Base-by-base conservation (phyloP, 208 protist genomes). In the Kentomonas sorsogonicus region DNA sequence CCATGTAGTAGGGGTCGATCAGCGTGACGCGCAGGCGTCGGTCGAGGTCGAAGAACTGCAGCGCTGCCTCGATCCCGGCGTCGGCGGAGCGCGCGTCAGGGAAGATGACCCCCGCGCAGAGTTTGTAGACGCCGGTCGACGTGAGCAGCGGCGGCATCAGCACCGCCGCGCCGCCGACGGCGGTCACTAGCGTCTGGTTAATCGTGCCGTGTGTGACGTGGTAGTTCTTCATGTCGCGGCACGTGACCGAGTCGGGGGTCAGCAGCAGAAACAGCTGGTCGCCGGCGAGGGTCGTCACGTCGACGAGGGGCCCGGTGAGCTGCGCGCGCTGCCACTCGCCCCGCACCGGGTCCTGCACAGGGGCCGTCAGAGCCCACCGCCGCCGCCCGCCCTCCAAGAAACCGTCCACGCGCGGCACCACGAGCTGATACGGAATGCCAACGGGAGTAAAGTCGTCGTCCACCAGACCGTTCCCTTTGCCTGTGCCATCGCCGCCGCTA, bases 211-310 rank as follows among this genome's bases (percentile, higher is more conserved):
- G 48, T 18, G 45, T 13, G 3, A 85, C 40, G 65, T 77, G 73
- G 23, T 54, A 63, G 41, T 84, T 77, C 63, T 77, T 76, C 41
- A 83, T 53, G 10, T 58, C 65, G 48, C 63, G 63, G 59, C 81
- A 89, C n/a, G 63, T 53, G 40, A 69, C 52, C 9, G 47, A 25
- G 7, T 77, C 62, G 1, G 74, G 68, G 26, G 74, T 66, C 39
- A 89, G 72, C 60, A 89, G 83, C 38, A 89, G 41, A 60, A 82
- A 86, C 10, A 89, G 72, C 20, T 72, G 63, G 55, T 72, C 83
- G 59, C 77, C 77, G 20, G 77, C 59, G n/a, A 47, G 53, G 33
- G 63, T 52, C 0, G 70, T 74, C 25, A 79, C 47, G 55, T 80
- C 65, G 45, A 89, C 60, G 46, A 86, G 30, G 4, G 82, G 74